phyloP scores from a whole-genome alignment of 2,329 filamentous ascomycete species.

The Seiridium unicorne region DNA sequence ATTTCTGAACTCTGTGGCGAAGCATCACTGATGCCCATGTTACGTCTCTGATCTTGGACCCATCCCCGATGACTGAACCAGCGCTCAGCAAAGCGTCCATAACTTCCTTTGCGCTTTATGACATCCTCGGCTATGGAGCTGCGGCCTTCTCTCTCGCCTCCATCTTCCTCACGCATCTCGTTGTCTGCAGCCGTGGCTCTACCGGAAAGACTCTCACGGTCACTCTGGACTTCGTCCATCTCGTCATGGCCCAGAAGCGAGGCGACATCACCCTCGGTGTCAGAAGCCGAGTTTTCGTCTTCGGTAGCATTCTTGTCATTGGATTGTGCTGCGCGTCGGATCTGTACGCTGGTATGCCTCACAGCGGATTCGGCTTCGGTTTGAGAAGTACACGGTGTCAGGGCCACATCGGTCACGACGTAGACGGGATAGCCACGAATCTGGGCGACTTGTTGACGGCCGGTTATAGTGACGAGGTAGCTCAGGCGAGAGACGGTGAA shows the following conservation, averaged over 20 bases:
- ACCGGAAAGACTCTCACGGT: conserved; percentile 18
- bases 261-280: conserved; percentile 47
- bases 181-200: conserved; percentile 25
- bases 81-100: conserved; percentile 82
- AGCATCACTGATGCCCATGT: conserved; percentile 62
- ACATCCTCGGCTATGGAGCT: conserved; percentile 85
- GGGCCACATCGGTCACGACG: conserved; percentile 80
- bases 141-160: conserved; percentile 23
- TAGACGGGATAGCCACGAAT: conserved; percentile 82
- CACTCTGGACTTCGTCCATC: conserved; percentile 26
- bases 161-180: conserved; percentile 5
- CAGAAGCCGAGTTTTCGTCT: conserved; percentile 29
- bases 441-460: conserved; percentile 84
- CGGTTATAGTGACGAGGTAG: conserved; percentile 84
- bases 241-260: conserved; percentile 31
- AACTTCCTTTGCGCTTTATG: conserved; percentile 76
- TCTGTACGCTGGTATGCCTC: conserved; percentile 49
- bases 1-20: conserved; percentile 18
- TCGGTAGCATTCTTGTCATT: not conserved
- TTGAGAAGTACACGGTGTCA: conserved; percentile 84
- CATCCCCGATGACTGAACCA: conserved; percentile 90
- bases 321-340: conserved; percentile 32
- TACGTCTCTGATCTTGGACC: conserved; percentile 68
- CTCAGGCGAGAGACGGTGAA: conserved; percentile 77
- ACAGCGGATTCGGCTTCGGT: conserved; percentile 73